Conservation (phyloP, 2,329 filamentous ascomycete species). For the Fusarium sp. region DNA sequence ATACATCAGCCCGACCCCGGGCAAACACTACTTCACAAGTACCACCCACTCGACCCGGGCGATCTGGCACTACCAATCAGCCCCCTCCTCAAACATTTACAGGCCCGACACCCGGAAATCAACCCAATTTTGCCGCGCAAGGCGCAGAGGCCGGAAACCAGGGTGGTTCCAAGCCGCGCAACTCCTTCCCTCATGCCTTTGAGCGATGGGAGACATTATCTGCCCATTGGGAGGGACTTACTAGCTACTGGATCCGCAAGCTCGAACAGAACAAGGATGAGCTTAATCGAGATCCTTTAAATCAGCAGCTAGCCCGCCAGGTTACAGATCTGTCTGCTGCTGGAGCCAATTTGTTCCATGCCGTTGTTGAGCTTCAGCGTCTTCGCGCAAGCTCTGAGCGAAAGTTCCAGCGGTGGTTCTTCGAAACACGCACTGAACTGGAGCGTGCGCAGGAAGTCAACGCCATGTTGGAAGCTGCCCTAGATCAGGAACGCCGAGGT, state of each 20-base stretch:
- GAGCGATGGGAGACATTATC: conserved; percentile 97
- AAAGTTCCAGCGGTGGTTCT: conserved; percentile 99
- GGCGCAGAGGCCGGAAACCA: conserved; percentile 32
- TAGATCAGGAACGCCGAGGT: conserved; percentile 79
- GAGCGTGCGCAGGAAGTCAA: conserved; percentile 87
- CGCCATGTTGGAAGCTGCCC: conserved; percentile 78
- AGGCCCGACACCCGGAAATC: conserved; percentile 26
- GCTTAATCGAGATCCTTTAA: conserved; percentile 82
- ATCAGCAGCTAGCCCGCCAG: conserved; percentile 89
- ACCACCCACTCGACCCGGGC: conserved; percentile 33
- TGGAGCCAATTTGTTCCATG: conserved; percentile 96
- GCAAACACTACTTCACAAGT: conserved; percentile 44
- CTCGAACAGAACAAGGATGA: conserved; percentile 92
- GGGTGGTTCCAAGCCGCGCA: conserved; percentile 59
- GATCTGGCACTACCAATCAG: conserved; percentile 29
- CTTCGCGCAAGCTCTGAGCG: conserved; percentile 94
- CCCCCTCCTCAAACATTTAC: conserved; percentile 39
- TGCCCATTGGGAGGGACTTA: conserved; percentile 97
- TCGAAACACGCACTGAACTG: conserved; percentile 89
- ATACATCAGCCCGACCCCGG: conserved; percentile 41
- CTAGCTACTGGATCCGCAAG: conserved; percentile 95
- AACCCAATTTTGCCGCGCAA: conserved; percentile 32
- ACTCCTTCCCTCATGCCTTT: conserved; percentile 94
- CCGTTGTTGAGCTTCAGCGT: conserved; percentile 94
- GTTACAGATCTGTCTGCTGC: conserved; percentile 98